Conservation (phyloP, 2,329 filamentous ascomycete genomes). For the Hypoxylon sp. region DNA sequence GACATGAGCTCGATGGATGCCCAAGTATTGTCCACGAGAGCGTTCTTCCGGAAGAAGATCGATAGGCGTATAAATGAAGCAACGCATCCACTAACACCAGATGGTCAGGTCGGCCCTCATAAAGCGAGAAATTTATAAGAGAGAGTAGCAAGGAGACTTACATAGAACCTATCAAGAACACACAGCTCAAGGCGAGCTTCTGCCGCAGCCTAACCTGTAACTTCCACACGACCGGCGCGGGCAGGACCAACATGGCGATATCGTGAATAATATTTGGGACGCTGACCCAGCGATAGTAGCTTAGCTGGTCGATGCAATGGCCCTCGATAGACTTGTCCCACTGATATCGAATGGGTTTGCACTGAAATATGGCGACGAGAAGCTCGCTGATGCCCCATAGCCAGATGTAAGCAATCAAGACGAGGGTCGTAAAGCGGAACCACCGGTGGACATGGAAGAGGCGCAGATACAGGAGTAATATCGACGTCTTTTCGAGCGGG, state of each 20-base stretch:
- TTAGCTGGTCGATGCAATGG: too few relatives aligned
- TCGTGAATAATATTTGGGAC: slow-evolving; percentile 37
- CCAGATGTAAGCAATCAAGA: too few relatives aligned
- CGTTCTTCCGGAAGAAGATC: slow-evolving; percentile 31
- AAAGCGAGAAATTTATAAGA: not conserved
- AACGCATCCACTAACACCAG: slow-evolving; percentile 32
- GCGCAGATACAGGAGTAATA: too few relatives aligned
- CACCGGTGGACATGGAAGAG: too few relatives aligned
- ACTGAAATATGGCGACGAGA: too few relatives aligned
- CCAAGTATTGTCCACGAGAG: slow-evolving; percentile 35
- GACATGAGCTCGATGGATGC: slow-evolving; percentile 33
- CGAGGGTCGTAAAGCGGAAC: too few relatives aligned
- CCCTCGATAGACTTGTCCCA: too few relatives aligned
- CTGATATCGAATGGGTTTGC: too few relatives aligned
- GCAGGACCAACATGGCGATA: slow-evolving; percentile 35
- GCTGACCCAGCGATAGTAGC: slow-evolving; percentile 29
- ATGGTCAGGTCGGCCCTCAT: not conserved
- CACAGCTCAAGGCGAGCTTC: slow-evolving; percentile 35
- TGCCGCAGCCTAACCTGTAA: slow-evolving; percentile 31
- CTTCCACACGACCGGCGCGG: slow-evolving; percentile 32
- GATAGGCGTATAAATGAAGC: slow-evolving; percentile 35
- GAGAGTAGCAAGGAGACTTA: slow-evolving; percentile 2
- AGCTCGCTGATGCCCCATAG: too few relatives aligned
- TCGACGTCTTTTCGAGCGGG: too few relatives aligned
- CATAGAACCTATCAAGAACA: slow-evolving; percentile 40